Evolutionary conservation across 345 rosid genomes (phyloP).

Genomic region (Pelargonium nanum): DNA sequence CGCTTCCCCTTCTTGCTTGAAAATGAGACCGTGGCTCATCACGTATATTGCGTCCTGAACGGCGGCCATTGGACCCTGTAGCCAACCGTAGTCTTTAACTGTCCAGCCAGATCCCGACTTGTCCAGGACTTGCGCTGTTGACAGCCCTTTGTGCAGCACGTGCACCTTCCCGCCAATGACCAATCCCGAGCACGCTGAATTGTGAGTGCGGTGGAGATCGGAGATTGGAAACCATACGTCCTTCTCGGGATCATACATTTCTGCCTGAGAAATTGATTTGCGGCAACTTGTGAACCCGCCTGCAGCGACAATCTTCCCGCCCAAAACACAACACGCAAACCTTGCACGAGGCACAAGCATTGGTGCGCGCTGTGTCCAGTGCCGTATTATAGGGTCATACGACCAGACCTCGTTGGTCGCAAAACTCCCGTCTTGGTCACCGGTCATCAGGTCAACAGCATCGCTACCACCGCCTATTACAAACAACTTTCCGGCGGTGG

Average conservation of each 20-base stretch:
- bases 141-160: constrained; percentile 78
- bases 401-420: constrained; percentile 93
- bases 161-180: constrained; percentile 64
- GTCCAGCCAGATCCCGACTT: constrained; percentile 51
- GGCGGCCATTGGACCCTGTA: constrained; percentile 84
- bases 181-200: constrained; percentile 84
- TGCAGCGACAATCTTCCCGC: constrained; percentile 82
- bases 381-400: constrained; percentile 61
- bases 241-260: constrained; percentile 78
- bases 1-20: constrained; percentile 47
- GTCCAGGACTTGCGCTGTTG: constrained; percentile 76
- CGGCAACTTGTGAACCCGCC: constrained; percentile 92
- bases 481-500: constrained; percentile 54
- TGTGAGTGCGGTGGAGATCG: constrained; percentile 74
- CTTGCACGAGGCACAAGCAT: constrained; percentile 94
- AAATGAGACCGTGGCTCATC: constrained; percentile 59
- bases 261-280: constrained; percentile 80
- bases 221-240: constrained; percentile 73
- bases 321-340: constrained; percentile 84
- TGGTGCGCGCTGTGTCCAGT: constrained; percentile 54
- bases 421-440: constrained; percentile 91
- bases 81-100: constrained; percentile 68
- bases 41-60: constrained; percentile 52
- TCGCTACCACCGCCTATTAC: constrained; percentile 97
- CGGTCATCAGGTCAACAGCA: constrained; percentile 80